Base-by-base conservation (phyloP, 75 land plant genomes). In the Pinus taeda region DNA sequence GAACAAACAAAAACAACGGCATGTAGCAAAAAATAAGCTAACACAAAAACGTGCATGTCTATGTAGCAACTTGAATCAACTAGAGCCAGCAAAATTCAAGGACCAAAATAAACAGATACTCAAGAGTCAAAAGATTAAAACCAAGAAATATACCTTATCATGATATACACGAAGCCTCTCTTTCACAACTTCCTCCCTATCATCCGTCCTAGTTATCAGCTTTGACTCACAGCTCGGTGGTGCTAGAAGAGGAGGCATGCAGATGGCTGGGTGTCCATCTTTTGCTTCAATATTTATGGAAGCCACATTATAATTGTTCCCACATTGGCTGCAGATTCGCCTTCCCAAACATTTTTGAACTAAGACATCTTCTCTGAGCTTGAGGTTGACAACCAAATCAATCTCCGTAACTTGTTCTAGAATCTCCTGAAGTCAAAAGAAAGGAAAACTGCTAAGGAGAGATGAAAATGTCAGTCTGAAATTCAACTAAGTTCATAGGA, bases 331-430 rank as follows among this genome's bases (percentile, higher is more conserved):
- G 79, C 99, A 97, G 11, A 91, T 88, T 70, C 99, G 85, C 80
- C 99, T 88, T 33, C 99, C 99, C 73, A 97, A 80, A 80, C 99
- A 97, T 78, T 97, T 97, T 60, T 77, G 85, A 77, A 97, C 60
- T 78, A 97, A 79, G n/a, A 87, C 90, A 74, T 93, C 96, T 79
- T 97, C 98, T 57, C 90, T 76, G 12, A 97, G 89, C 79, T 88
- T 91, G 36, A 97, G 87, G 79, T 97, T 97, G 60, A 97, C 58
- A 29, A 97, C 99, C 82, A 97, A 76, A 57, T 97, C 95, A 15
- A 95, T 91, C 39, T 90, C 91, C 7, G 92, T 90, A 4, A 95
- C 90, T 4, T 79, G 88, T 22, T 95, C 98, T 69, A 97, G 78
- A 65, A 88, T 91, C 79, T 97, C 94, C 99, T 96, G 87, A 20